Base-by-base conservation (phyloP, 2,329 filamentous ascomycete species). In the Trichoderma koningiopsis region DNA sequence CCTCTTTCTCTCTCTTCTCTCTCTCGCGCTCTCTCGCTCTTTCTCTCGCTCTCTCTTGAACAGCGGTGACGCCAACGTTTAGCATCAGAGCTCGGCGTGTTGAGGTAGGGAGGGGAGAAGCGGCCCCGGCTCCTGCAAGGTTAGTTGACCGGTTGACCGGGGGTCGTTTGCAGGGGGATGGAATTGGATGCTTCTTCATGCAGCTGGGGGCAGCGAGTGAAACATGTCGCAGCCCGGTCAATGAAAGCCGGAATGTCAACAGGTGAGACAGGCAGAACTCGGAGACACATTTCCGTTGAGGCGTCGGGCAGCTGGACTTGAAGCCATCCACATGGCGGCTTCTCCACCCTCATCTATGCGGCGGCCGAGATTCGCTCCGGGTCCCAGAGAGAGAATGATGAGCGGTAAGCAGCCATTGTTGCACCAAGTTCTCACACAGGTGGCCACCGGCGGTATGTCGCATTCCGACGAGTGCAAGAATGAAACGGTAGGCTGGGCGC, bases 131-230 rank as follows among this genome's bases (percentile, higher is more conserved):
- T 61, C 43, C 56, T 68, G 65, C 65, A 61, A 59, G 55, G 65
- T 61, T 60, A 37, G 65, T 61, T 61, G 56, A 68, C 65, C 56
- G 56, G 55, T 49, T 68, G 64, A 68, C 64, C 52, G 29, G 65
- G 65, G 57, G 29, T 37, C 27, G 31, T 33, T 66, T 60, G 65
- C 65, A 68, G 57, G 65, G 65, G 64, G 24, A 59, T 40, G 43
- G 65, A 68, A 68, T 60, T 66, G 63, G 63, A 66, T 58, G 63
- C 53, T 66, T 66, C 52, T 58, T 66, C 63, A 66, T 66, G 53
- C 63, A 58, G 53, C 63, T 47, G 37, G 63, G 63, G 27, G 40
- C 53, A 27, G 63, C 53, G 37, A 66, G 63, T 66, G 63, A 66
- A 66, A 66, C 63, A 66, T 66, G 53, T 66, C 40, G 53, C 63